Evolutionary conservation across 1,139 yeast species (phyloP).

Genomic region (Pichia sp.): DNA sequence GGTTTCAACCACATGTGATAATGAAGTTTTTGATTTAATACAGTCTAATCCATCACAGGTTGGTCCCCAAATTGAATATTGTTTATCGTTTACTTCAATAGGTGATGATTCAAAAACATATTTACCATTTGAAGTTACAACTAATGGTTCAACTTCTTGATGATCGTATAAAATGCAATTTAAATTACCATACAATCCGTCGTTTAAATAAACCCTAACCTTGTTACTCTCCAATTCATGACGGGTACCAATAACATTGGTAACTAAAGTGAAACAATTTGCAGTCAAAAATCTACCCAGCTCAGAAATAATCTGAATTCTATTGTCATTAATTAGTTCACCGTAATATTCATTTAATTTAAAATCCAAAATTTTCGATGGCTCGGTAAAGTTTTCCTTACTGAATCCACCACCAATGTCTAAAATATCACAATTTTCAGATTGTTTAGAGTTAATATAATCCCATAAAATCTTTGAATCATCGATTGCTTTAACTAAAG

Average conservation of each 20-base stretch:
- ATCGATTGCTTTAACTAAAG: constrained; percentile 63
- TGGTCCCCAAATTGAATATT: constrained; percentile 91
- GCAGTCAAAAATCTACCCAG: constrained; percentile 92
- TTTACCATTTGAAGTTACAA: constrained; percentile 48
- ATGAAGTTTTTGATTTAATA: constrained; percentile 46
- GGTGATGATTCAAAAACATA: constrained; percentile 29
- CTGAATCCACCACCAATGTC: constrained; percentile 97
- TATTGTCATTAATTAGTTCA: constrained; percentile 34
- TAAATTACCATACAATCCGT: constrained; percentile 93
- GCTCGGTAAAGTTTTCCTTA: constrained; percentile 52
- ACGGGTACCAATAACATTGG: constrained; percentile 81
- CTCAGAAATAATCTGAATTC: constrained; percentile 72
- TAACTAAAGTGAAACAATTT: constrained; percentile 76
- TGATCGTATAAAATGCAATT: constrained; percentile 93
- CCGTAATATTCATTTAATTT: constrained; percentile 52
- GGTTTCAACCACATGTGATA: constrained; percentile 58
- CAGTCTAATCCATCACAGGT: constrained; percentile 97
- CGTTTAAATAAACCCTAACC: constrained; percentile 72
- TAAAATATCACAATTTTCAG: constrained; percentile 43
- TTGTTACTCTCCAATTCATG: constrained; percentile 18
- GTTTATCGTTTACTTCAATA: constrained; percentile 12
- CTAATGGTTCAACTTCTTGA: constrained; percentile 67
- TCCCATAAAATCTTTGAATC: constrained; percentile 74
- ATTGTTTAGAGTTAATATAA: constrained; percentile 34
- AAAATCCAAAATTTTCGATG: constrained; percentile 52